Conservation (phyloP, 495 filamentous ascomycete genomes). For the Trichoderma gamsii region DNA sequence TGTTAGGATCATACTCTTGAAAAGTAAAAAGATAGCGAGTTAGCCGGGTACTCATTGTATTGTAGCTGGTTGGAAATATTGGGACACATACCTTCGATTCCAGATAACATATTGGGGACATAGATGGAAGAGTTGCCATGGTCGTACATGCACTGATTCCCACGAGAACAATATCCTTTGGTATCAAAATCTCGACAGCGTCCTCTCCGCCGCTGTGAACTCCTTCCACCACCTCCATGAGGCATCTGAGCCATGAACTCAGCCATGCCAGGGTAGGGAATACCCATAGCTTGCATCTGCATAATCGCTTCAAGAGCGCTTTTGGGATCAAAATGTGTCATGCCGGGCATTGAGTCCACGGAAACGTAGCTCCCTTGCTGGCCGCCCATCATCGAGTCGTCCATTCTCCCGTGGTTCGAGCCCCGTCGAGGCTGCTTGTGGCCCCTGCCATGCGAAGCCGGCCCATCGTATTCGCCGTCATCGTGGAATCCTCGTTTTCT, state of each 20-base stretch:
- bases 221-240: conserved; percentile 18
- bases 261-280: conserved; percentile 43
- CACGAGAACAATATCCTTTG: conserved; percentile 78
- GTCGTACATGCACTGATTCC: conserved; percentile 72
- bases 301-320: conserved; percentile 65
- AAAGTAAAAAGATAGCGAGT: conserved; percentile 15
- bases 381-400: conserved; percentile 18
- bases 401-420: conserved; percentile 27
- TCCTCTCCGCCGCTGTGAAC: conserved; percentile 35
- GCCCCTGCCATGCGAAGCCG: conserved; percentile 38
- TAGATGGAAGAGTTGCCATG: conserved; percentile 60
- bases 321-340: conserved; percentile 48
- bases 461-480: conserved; percentile 47
- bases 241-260: conserved; percentile 42
- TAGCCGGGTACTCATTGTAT: background rate
- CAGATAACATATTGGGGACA: conserved; percentile 37
- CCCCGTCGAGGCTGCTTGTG: conserved; percentile 73
- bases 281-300: conserved; percentile 62
- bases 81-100: conserved; percentile 36
- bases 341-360: conserved; percentile 14
- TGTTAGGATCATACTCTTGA: conserved; percentile 83
- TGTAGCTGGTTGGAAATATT: conserved; percentile 19
- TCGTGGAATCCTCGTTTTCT: conserved; percentile 58
- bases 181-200: conserved; percentile 83
- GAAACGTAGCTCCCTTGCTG: background rate